Percentiles rank a stretch among this genome's conserved stretches.
These are phyloP conservation scores for Claviceps paspali DNA, from an alignment of 2,329 filamentous ascomycete species.

Conservation along the genomic window DNA sequence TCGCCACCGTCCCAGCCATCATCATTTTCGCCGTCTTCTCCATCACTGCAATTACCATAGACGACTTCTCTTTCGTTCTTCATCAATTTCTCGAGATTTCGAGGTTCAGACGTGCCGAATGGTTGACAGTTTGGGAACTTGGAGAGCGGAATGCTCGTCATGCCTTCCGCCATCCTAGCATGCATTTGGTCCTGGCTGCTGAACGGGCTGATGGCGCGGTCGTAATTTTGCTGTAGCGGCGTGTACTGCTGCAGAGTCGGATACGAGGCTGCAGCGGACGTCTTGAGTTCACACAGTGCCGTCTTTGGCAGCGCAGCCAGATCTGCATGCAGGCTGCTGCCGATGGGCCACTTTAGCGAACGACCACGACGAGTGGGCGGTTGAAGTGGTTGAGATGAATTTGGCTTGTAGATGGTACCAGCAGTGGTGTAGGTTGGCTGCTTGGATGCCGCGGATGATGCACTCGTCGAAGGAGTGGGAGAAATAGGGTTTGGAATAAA, in stretches of 20 bases:
- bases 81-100: constrained; percentile 8
- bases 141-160: constrained; percentile 13
- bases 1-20: constrained; percentile 14
- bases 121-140: constrained; percentile 9
- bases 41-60: constrained; percentile 7
- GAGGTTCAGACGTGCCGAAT: constrained; percentile 4
- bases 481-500: constrained; percentile 11
- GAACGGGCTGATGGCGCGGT: constrained; percentile 31
- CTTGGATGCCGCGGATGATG: constrained; percentile 11
- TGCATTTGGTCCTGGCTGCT: constrained; percentile 12
- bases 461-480: constrained; percentile 11
- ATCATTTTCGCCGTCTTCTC: constrained; percentile 11
- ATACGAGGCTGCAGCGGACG: constrained; percentile 5
- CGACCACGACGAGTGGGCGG: constrained; percentile 36
- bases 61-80: constrained; percentile 9
- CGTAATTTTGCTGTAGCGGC: constrained; percentile 38
- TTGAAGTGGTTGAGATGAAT: constrained; percentile 29
- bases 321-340: constrained; percentile 12
- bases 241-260: constrained; percentile 25
- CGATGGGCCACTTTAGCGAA: constrained; percentile 24
- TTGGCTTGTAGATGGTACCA: constrained; percentile 39
- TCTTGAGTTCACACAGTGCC: constrained; percentile 18
- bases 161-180: constrained; percentile 13
- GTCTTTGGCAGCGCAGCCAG: constrained; percentile 23
- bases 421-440: constrained; percentile 38